A percentile compares a stretch with the other conserved stretches of the same genome.
Conservation (phyloP, 345 rosid genomes). For the Populus simonii region DNA sequence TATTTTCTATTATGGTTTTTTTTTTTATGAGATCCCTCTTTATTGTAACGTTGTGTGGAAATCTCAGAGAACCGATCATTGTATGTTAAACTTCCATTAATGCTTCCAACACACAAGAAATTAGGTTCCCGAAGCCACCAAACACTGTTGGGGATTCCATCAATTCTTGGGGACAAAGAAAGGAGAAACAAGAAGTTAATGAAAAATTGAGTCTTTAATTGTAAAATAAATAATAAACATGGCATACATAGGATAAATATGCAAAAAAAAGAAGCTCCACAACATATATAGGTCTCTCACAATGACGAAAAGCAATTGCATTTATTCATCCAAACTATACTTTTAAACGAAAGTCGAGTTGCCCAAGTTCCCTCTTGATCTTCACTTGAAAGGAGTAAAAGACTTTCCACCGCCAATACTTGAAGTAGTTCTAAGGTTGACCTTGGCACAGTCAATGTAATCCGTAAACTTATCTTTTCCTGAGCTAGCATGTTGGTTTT, state of each 20-base stretch:
- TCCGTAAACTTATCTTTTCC: conserved; percentile 21
- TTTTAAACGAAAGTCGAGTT: background rate
- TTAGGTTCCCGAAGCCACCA: too few species aligned
- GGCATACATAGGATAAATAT: background rate
- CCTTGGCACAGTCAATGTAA: conserved; percentile 28
- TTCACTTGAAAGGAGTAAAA: conserved; percentile 16
- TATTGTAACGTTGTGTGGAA: too few species aligned
- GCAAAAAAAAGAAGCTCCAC: background rate
- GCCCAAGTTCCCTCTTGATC: background rate
- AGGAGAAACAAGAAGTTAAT: too few species aligned
- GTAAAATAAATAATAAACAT: background rate
- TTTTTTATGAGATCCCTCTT: too few species aligned
- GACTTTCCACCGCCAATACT: conserved; percentile 16
- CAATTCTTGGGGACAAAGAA: too few species aligned
- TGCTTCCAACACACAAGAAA: too few species aligned
- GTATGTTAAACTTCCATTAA: too few species aligned
- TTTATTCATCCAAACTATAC: conserved; percentile 6
- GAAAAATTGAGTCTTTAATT: too few species aligned
- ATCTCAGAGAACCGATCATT: too few species aligned
- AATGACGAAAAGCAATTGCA: background rate
- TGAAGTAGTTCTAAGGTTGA: conserved; percentile 24
- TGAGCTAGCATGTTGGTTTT: background rate
- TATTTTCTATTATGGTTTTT: too few species aligned
- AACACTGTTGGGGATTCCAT: too few species aligned
- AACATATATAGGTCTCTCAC: background rate